Evolutionary conservation across 768 basidiomycete species (phyloP).

Genomic region (Xerocomus spinulosus): DNA sequence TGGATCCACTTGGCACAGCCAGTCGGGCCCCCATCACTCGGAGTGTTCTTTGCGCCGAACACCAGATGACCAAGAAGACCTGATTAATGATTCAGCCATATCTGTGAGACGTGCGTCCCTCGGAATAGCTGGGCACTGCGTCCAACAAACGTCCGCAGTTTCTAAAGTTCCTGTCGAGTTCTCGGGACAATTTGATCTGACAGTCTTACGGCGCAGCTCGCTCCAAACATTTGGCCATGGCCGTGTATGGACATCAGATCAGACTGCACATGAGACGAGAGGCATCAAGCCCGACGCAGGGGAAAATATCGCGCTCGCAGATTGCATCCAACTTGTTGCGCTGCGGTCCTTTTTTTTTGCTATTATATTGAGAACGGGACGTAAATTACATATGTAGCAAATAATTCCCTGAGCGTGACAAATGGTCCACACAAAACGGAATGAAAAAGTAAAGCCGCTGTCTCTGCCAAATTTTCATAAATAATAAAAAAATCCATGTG

Average conservation of each 20-base stretch:
- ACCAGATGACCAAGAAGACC: not conserved
- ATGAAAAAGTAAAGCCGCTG: slow-evolving; percentile 6
- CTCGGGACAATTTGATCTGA: not conserved
- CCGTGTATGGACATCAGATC: not conserved
- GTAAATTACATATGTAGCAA: slow-evolving; percentile 30
- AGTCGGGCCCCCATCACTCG: slow-evolving; percentile 4
- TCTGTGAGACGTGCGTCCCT: not conserved
- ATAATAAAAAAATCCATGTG: slow-evolving; percentile 11
- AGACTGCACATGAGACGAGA: not conserved
- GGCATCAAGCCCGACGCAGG: no score
- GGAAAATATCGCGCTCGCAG: no score
- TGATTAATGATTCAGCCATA: not conserved
- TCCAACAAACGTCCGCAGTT: not conserved
- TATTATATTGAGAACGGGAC: slow-evolving; percentile 13
- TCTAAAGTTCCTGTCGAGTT: not conserved
- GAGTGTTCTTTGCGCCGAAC: slow-evolving; percentile 7
- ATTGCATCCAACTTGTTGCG: not conserved
- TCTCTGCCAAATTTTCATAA: not conserved
- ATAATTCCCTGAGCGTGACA: slow-evolving; percentile 21
- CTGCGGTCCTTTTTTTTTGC: not conserved
- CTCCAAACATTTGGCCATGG: not conserved
- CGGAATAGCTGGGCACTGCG: no score
- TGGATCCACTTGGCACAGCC: slow-evolving; percentile 14
- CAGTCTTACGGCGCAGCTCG: not conserved
- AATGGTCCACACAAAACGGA: slow-evolving; percentile 27